These are phyloP conservation scores for Globisporangium canariense DNA, from an alignment of 352 stramenopile genomes.

Conservation along the genomic window DNA sequence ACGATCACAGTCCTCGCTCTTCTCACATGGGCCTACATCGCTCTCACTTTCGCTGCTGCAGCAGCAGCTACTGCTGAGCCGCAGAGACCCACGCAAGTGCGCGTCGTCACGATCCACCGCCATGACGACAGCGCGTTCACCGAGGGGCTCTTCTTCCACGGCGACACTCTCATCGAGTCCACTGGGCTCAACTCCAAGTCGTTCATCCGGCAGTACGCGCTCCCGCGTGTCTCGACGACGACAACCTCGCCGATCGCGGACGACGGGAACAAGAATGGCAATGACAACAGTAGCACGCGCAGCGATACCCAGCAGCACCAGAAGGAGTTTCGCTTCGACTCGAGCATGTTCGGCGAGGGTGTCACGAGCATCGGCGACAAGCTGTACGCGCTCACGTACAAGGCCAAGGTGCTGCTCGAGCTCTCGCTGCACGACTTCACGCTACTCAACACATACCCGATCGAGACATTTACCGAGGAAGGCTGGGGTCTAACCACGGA, in stretches of 20 bases:
- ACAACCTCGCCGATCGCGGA: neutral
- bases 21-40: neutral
- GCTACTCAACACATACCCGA: constrained; percentile 44
- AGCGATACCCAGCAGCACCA: constrained; percentile 8
- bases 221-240: constrained; percentile 12
- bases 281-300: neutral
- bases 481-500: constrained; percentile 89
- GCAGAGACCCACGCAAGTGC: constrained; percentile 31
- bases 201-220: constrained; percentile 68
- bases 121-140: constrained; percentile 72
- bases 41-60: constrained; percentile 1
- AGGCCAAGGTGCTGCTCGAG: constrained; percentile 54
- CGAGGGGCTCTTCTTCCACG: constrained; percentile 67
- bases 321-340: constrained; percentile 56
- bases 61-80: constrained; percentile 16
- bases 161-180: constrained; percentile 65
- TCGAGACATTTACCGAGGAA: constrained; percentile 79
- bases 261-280: neutral
- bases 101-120: constrained; percentile 56
- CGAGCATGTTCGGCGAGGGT: constrained; percentile 74
- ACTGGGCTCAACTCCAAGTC: constrained; percentile 60
- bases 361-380: constrained; percentile 67
- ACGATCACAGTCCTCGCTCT: neutral
- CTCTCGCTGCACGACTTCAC: constrained; percentile 57
- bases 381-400: constrained; percentile 85